Evolutionary conservation across 257 asterid genomes (phyloP).

Genomic region (Mentha longifolia): DNA sequence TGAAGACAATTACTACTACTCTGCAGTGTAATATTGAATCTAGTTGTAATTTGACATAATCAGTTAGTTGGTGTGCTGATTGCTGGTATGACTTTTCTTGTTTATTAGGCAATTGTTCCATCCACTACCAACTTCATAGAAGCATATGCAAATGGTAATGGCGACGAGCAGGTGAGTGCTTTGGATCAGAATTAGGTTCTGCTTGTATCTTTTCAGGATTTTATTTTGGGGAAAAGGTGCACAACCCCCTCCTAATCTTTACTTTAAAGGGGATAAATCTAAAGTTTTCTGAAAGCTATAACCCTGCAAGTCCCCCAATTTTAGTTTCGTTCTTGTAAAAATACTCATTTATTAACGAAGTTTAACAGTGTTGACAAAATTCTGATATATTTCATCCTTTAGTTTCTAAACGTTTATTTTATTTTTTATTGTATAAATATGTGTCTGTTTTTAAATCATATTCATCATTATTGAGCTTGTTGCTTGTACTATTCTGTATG

Average conservation of each 20-base stretch:
- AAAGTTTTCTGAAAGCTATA: not conserved
- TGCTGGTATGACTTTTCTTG: constrained; percentile 20
- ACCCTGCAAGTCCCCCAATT: not conserved
- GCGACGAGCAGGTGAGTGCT: constrained; percentile 83
- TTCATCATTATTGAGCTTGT: not conserved
- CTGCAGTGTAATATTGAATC: constrained; percentile 6
- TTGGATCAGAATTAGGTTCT: constrained; percentile 15
- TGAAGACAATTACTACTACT: constrained; percentile 3
- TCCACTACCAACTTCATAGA: constrained; percentile 64
- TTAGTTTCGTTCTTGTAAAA: not conserved
- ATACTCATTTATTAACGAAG: not conserved
- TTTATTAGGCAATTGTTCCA: constrained; percentile 64
- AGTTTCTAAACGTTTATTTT: too few relatives aligned
- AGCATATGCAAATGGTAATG: constrained; percentile 85
- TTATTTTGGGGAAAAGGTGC: not conserved
- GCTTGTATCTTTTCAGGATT: not conserved
- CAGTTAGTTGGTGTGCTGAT: constrained; percentile 30
- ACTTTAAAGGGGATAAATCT: not conserved
- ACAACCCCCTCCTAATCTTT: not conserved
- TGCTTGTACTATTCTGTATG: not conserved
- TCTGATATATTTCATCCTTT: not conserved
- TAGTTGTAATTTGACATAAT: constrained; percentile 19
- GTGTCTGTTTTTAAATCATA: not conserved
- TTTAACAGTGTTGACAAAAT: not conserved
- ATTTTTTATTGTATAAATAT: too few relatives aligned